Conservation (phyloP, 1,284 basidiomycete genomes). For the Bjerkandera adusta region DNA sequence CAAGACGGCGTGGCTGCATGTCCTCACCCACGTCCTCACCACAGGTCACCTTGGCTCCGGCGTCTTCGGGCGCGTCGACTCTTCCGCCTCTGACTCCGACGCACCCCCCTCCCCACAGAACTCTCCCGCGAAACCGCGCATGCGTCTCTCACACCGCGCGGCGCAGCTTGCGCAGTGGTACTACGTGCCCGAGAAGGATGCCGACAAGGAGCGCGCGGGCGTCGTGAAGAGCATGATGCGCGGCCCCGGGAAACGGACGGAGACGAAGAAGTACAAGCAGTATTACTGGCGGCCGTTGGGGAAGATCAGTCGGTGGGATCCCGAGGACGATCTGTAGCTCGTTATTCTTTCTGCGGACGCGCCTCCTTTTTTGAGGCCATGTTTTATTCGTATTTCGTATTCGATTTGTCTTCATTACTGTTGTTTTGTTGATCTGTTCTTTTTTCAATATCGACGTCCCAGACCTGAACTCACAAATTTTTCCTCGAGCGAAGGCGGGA, state of each 20-base stretch:
- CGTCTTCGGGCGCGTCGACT: constrained; percentile 71
- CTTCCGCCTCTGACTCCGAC: constrained; percentile 34
- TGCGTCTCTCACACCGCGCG: constrained; percentile 39
- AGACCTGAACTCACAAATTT: too few species aligned
- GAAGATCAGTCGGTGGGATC: constrained; percentile 33
- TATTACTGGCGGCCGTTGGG: constrained; percentile 69
- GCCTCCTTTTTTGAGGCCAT: background rate
- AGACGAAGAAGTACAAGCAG: constrained; percentile 78
- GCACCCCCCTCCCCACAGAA: background rate
- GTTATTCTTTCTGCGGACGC: too few species aligned
- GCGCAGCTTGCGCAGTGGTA: constrained; percentile 70
- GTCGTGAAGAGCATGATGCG: constrained; percentile 71
- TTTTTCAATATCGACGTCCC: too few species aligned
- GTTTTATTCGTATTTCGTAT: background rate
- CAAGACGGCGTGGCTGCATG: constrained; percentile 44
- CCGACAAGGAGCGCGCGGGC: constrained; percentile 64
- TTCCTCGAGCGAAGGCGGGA: too few species aligned
- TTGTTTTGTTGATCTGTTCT: too few species aligned
- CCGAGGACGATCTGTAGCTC: constrained; percentile 31
- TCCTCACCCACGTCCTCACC: constrained; percentile 50
- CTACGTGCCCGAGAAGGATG: constrained; percentile 69
- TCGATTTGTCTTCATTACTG: too few species aligned
- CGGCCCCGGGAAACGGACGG: constrained; percentile 64
- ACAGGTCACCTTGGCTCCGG: constrained; percentile 48
- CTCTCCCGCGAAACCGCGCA: background rate